Evolutionary conservation across 805 yeast species (phyloP).

Genomic region (Wickerhamiella sergipiensis): DNA sequence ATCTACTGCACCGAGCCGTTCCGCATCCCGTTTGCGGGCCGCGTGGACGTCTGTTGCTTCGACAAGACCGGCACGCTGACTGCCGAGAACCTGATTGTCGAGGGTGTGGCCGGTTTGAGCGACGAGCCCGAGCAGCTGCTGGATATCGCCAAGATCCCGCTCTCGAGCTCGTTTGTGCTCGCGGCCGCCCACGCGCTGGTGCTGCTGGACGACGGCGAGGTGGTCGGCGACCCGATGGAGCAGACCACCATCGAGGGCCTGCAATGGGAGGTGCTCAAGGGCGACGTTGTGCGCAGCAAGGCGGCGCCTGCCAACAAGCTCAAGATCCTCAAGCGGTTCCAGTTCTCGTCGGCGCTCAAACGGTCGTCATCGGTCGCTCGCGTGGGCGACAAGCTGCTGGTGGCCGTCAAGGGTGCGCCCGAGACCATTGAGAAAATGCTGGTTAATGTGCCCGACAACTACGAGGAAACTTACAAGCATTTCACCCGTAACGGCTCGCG

Average conservation of each 20-base stretch:
- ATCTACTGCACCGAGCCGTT: slow-evolving; percentile 97
- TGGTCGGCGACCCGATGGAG: slow-evolving; percentile 99
- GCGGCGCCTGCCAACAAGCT: slow-evolving; percentile 35
- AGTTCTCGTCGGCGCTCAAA: slow-evolving; percentile 89
- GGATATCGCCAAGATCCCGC: slow-evolving; percentile 50
- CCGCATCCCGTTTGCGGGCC: slow-evolving; percentile 94
- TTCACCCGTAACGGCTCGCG: slow-evolving; percentile 94
- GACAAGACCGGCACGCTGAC: slow-evolving; percentile 98
- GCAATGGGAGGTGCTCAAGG: slow-evolving; percentile 68
- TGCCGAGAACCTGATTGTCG: slow-evolving; percentile 90
- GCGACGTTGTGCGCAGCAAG: slow-evolving; percentile 49
- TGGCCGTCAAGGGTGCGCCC: slow-evolving; percentile 95
- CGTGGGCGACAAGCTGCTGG: slow-evolving; percentile 41
- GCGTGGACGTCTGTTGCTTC: slow-evolving; percentile 95
- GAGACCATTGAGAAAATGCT: slow-evolving; percentile 82
- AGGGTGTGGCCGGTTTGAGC: slow-evolving; percentile 80
- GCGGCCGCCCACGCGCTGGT: slow-evolving; percentile 97
- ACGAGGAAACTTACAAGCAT: slow-evolving; percentile 75
- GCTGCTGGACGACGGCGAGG: slow-evolving; percentile 85
- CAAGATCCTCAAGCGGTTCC: slow-evolving; percentile 81
- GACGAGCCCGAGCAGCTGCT: slow-evolving; percentile 40
- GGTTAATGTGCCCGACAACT: slow-evolving; percentile 52
- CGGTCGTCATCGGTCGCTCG: slow-evolving; percentile 81
- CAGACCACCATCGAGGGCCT: slow-evolving; percentile 85
- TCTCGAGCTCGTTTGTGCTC: slow-evolving; percentile 52